Evolutionary conservation across 441 rosid genomes (phyloP).

Genomic region (Erodium moschatum): DNA sequence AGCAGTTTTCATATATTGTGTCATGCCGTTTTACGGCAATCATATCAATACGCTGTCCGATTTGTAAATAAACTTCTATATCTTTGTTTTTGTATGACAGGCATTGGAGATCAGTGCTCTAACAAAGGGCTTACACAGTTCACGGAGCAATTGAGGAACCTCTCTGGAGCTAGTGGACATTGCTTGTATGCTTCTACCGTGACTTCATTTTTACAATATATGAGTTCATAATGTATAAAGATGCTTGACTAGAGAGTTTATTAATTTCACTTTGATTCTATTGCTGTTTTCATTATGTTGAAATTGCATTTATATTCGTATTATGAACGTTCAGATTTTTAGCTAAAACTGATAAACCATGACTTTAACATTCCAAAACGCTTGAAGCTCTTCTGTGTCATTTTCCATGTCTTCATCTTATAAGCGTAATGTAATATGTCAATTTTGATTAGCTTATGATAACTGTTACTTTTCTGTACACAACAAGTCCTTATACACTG

Average conservation of each 20-base stretch:
- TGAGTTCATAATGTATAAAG: background rate
- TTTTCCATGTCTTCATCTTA: too few relatives aligned
- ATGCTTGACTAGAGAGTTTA: background rate
- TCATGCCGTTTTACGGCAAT: background rate
- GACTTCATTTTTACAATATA: background rate
- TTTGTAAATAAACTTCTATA: background rate
- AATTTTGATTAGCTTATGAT: too few relatives aligned
- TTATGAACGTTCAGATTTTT: too few relatives aligned
- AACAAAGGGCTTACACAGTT: conserved; percentile 41
- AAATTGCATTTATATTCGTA: background rate
- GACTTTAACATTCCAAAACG: too few relatives aligned
- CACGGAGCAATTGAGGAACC: conserved; percentile 41
- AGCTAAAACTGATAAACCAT: too few relatives aligned
- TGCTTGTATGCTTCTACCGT: conserved; percentile 48
- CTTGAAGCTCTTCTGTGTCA: too few relatives aligned
- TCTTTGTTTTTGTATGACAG: conserved; percentile 29
- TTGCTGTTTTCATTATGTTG: background rate
- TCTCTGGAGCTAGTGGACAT: conserved; percentile 60
- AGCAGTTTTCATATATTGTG: background rate
- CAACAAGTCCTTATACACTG: too few relatives aligned
- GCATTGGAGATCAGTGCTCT: conserved; percentile 72
- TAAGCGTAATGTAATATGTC: too few relatives aligned
- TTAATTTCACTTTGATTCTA: background rate
- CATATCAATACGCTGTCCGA: background rate
- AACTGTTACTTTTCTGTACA: too few relatives aligned